These are phyloP conservation scores for Penicillium lividum DNA, from an alignment of 495 filamentous ascomycete genomes.

Conservation along the genomic window DNA sequence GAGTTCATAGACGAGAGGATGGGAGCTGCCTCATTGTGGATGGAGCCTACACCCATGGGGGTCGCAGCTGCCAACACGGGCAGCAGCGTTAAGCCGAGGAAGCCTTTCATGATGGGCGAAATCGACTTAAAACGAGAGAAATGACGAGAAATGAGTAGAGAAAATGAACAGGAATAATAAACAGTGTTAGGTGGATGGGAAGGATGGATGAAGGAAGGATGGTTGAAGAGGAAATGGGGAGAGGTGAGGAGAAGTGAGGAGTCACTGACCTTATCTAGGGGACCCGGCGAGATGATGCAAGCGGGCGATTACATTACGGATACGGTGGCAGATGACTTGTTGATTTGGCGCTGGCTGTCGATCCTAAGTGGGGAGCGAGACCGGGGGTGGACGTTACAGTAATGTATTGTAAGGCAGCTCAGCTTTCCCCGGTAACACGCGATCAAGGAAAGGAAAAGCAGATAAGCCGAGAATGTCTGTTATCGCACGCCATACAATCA, in stretches of 20 bases:
- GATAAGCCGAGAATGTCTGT: neutral
- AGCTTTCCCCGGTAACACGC: constrained; percentile 5
- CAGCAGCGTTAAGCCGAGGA: constrained; percentile 63
- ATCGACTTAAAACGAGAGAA: constrained; percentile 37
- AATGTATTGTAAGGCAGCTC: constrained; percentile 12
- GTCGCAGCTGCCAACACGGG: constrained; percentile 71
- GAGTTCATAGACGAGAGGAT: constrained; percentile 78
- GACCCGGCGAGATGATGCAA: constrained; percentile 47
- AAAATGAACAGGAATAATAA: constrained; percentile 22
- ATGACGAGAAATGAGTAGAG: constrained; percentile 16
- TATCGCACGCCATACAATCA: constrained; percentile 3
- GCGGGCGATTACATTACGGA: constrained; percentile 35
- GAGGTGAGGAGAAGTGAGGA: constrained; percentile 44
- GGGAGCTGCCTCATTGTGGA: constrained; percentile 85
- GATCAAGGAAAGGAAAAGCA: neutral
- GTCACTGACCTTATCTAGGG: constrained; percentile 40
- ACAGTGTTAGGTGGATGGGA: constrained; percentile 24
- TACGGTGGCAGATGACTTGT: constrained; percentile 27
- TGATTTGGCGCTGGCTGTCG: constrained; percentile 29
- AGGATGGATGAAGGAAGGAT: constrained; percentile 24
- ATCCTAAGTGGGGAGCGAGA: constrained; percentile 22
- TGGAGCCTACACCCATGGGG: constrained; percentile 69
- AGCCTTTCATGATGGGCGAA: constrained; percentile 70
- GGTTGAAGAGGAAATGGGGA: constrained; percentile 19
- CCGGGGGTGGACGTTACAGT: constrained; percentile 16